These are phyloP conservation scores for Sambucus nigra DNA, from an alignment of 129 eudicot species.

Conservation along the genomic window DNA sequence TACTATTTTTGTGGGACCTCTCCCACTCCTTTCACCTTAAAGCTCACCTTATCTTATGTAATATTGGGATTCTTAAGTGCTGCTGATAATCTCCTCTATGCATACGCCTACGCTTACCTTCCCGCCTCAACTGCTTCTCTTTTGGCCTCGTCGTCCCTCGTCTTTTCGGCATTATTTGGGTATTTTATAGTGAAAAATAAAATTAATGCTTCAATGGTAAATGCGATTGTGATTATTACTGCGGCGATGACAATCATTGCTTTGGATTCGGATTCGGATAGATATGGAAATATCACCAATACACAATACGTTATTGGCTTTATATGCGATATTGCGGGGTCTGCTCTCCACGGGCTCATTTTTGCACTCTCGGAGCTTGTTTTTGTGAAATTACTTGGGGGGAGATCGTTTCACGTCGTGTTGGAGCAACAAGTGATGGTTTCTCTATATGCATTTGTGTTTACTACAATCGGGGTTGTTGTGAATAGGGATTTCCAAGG, in stretches of 20 bases:
- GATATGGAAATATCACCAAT: slow-evolving; percentile 39
- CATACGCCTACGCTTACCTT: too few relatives aligned
- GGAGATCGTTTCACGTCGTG: slow-evolving; percentile 74
- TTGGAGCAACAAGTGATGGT: slow-evolving; percentile 92
- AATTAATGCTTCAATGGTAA: slow-evolving; percentile 60
- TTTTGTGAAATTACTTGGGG: slow-evolving; percentile 47
- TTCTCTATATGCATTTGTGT: slow-evolving; percentile 65
- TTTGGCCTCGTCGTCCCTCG: slow-evolving; percentile 63
- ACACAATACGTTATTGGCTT: slow-evolving; percentile 59
- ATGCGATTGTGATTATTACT: slow-evolving; percentile 63
- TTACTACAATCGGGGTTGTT: slow-evolving; percentile 67
- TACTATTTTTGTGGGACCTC: slow-evolving; percentile 41
- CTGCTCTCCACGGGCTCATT: slow-evolving; percentile 81
- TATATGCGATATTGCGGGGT: slow-evolving; percentile 65
- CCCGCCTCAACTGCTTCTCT: too few relatives aligned
- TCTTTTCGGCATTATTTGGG: slow-evolving; percentile 77
- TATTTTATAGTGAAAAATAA: slow-evolving; percentile 58
- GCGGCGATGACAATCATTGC: slow-evolving; percentile 82
- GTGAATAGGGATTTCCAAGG: too few relatives aligned
- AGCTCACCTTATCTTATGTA: slow-evolving; percentile 49
- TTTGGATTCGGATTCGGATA: slow-evolving; percentile 66
- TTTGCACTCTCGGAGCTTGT: too few relatives aligned
- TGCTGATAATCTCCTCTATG: too few relatives aligned
- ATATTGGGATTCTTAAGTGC: slow-evolving; percentile 73
- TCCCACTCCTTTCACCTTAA: slow-evolving; percentile 60